phyloP scores from a whole-genome alignment of 768 basidiomycete species.

The Russula emetica region DNA sequence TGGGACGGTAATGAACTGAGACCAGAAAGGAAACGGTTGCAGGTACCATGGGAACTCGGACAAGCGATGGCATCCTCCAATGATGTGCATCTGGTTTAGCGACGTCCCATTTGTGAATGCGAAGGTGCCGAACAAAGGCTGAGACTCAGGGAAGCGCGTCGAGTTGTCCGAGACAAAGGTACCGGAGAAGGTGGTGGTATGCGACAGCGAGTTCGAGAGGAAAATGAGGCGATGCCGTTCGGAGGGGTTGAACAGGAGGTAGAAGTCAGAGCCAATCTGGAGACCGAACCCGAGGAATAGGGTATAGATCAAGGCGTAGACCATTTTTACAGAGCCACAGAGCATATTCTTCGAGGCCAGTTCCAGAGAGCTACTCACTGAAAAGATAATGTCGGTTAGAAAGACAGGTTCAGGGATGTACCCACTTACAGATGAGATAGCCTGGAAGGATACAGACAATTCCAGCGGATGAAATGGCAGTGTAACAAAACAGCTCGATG shows the following conservation, averaged over 20 bases:
- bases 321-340: conserved; percentile 78
- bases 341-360: conserved; percentile 66
- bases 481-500: conserved; percentile 77
- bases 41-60: conserved; percentile 65
- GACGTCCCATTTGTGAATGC: conserved; percentile 55
- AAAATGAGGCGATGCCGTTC: conserved; percentile 51
- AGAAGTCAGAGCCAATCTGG: conserved; percentile 77
- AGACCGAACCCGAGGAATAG: conserved; percentile 78
- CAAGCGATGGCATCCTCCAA: conserved; percentile 63
- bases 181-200: conserved; percentile 52
- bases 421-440: conserved; percentile 63
- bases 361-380: conserved; percentile 76
- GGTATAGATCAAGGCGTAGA: conserved; percentile 78
- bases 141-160: conserved; percentile 39
- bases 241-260: conserved; percentile 57
- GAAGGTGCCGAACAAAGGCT: conserved; percentile 55
- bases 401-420: conserved; percentile 40
- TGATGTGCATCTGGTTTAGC: conserved; percentile 44
- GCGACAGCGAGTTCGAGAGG: conserved; percentile 48
- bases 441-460: conserved; percentile 52
- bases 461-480: conserved; percentile 49
- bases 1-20: conserved; percentile 67
- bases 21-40: conserved; percentile 75
- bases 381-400: conserved; percentile 10
- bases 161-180: conserved; percentile 57